Percentiles rank a stretch among this genome's conserved stretches.
These are phyloP conservation scores for Trichoderma erinaceum DNA, from an alignment of 495 filamentous ascomycete species.

Conservation along the genomic window DNA sequence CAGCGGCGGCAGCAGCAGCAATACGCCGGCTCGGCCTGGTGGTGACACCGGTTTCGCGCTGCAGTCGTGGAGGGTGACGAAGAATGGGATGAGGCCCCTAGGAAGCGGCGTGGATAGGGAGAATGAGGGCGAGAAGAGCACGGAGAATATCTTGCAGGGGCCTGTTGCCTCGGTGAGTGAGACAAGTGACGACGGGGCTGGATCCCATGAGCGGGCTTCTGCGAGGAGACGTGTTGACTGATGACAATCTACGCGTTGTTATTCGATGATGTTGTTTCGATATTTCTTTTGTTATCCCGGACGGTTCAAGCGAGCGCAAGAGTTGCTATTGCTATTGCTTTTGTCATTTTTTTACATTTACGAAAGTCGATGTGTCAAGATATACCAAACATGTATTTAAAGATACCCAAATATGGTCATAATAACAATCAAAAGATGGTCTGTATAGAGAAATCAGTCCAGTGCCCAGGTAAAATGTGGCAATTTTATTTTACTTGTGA, in stretches of 20 bases:
- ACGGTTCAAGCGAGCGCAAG: not conserved
- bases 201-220: not conserved
- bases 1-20: slow-evolving; percentile 18
- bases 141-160: slow-evolving; percentile 7
- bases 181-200: not conserved
- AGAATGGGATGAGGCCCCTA: slow-evolving; percentile 18
- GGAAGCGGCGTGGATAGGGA: slow-evolving; percentile 18
- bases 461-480: no score
- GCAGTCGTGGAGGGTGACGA: slow-evolving; percentile 23
- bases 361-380: no score
- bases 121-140: not conserved
- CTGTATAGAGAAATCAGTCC: no score
- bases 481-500: no score
- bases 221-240: not conserved
- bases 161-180: not conserved
- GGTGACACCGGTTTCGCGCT: slow-evolving; percentile 23
- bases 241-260: not conserved
- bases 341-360: no score
- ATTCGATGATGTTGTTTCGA: not conserved
- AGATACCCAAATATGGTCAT: no score
- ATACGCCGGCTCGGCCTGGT: slow-evolving; percentile 47
- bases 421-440: no score
- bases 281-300: not conserved
- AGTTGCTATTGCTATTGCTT: no score
- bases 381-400: no score